Base-by-base conservation (phyloP, 805 yeast species). In the Ogataea allantospora region DNA sequence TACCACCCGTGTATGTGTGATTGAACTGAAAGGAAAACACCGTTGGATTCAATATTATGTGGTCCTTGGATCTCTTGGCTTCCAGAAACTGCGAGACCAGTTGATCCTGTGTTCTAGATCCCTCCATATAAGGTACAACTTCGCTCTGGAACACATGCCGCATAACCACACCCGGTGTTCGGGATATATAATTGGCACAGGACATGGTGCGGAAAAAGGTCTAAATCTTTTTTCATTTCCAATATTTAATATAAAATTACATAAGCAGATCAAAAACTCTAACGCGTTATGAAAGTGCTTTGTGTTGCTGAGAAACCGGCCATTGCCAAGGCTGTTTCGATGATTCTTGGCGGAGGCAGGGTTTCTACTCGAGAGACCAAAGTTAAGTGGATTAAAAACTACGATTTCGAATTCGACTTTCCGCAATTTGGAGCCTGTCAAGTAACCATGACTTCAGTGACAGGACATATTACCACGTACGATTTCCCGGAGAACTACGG, bases 281-380 rank as follows among this genome's bases (percentile, higher is more conserved):
- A 15, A 36, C 40, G 36, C 41, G 36, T 32, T 21, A 83, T 86
- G 93, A 80, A 67, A 48, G 77, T 93, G 4, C 75, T 93, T 32
- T 91, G 97, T 64, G 96, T 93, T 40, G 99, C 99, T 2, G 99
- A 93, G 65, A 93, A 93, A 63, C 95, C 95, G 40, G 86, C 96
- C 1, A 93, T 93, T 33, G 95, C 97, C 3, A 87, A 82, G 57
- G 83, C 87, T 9, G 88, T 93, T 9, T 74, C 95, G 0, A 58
- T 63, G 25, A 80, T 82, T 2, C 71, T 93, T 2, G 80, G 93
- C 12, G 95, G 95, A 6, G 95, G 95, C 1, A 55, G 71, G 4
- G 63, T 68, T 11, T 53, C 58, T 4, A 54, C 71, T 12, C 65
- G 83, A 22, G 62, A 69, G 35, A 68, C 87, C 2, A 54, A 61